phyloP scores from a whole-genome alignment of 2,329 filamentous ascomycete species.

The Paraphaeosphaeria sporulosa region DNA sequence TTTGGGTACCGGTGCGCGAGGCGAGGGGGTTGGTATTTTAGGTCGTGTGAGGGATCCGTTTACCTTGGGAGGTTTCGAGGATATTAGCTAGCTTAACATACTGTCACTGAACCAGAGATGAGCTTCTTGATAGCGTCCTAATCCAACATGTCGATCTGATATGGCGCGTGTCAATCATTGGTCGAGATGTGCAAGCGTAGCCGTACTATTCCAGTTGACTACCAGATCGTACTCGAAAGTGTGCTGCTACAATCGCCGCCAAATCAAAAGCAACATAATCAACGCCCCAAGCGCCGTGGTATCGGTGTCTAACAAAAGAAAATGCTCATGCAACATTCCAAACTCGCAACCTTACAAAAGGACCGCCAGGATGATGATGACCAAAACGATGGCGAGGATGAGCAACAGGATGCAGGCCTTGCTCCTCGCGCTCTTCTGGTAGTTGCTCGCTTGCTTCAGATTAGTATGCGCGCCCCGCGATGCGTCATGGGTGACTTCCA shows the following conservation, averaged over 20 bases:
- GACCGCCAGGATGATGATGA: conserved; percentile 87
- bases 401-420: conserved; percentile 93
- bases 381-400: conserved; percentile 86
- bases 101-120: background rate
- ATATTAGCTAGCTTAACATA: background rate
- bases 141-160: background rate
- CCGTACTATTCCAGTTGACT: background rate
- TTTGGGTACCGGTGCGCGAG: too few species aligned
- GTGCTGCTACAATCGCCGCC: background rate
- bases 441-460: conserved; percentile 82
- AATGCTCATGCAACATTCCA: conserved; percentile 22
- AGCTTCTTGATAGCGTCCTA: background rate
- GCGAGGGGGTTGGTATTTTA: too few species aligned
- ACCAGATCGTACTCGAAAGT: background rate
- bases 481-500: conserved; percentile 81
- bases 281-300: conserved; percentile 25
- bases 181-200: background rate
- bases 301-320: conserved; percentile 24
- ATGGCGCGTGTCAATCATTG: background rate
- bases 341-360: conserved; percentile 64
- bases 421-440: conserved; percentile 94
- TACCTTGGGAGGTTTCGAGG: background rate
- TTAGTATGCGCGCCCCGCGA: conserved; percentile 87
- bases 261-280: background rate
- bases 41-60: too few species aligned